Base-by-base conservation (phyloP, 805 yeast genomes). In the Dipodascus albidus region DNA sequence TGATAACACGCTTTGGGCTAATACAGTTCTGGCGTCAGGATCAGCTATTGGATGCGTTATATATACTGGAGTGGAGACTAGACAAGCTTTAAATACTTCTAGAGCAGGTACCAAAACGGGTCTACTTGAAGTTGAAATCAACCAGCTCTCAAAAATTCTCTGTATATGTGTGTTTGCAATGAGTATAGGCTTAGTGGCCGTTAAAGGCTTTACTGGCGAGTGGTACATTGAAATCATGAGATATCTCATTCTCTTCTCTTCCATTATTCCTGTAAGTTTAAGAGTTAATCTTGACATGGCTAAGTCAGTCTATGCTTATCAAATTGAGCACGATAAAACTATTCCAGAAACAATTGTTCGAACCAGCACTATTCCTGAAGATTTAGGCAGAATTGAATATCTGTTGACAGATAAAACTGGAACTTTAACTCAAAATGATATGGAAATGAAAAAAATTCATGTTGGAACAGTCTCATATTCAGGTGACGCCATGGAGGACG, bases 331-430 rank as follows among this genome's bases (percentile, higher is more conserved):
- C 57, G 99, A 93, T 66, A 58, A 65, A n/a, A 75, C 81, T 2
- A 93, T 93, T 19, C 83, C 87, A 1, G 88, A 82, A 4, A 90
- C 98, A 0, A 81, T 95, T 52, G 99, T 95, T 2, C 80, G 99
- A 64, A 91, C 99, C 1, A 87, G 96, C 54, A 93, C 99, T 0
- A 93, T 93, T 48, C 99, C 99, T 1, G 99, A 93, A 67, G 99
- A 93, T 69, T 74, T 93, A 58, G 99, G 99, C 23, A 77, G 99
- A 60, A 86, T 93, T 47, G 98, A 93, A 67, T 93, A 93, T 66
- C 70, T 93, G 53, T 74, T 93, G 48, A 83, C 90, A 57, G 99
- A 93, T 68, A 93, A 93, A 64, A 93, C 99, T 0, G 99, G 99
- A 41, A 93, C 99, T 0, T 76, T 93, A 59, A 93, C 99, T 2